A percentile compares a stretch with the other conserved stretches of the same genome.
Conservation (phyloP, 1,284 basidiomycete species). For the Takashimella tepidaria region DNA sequence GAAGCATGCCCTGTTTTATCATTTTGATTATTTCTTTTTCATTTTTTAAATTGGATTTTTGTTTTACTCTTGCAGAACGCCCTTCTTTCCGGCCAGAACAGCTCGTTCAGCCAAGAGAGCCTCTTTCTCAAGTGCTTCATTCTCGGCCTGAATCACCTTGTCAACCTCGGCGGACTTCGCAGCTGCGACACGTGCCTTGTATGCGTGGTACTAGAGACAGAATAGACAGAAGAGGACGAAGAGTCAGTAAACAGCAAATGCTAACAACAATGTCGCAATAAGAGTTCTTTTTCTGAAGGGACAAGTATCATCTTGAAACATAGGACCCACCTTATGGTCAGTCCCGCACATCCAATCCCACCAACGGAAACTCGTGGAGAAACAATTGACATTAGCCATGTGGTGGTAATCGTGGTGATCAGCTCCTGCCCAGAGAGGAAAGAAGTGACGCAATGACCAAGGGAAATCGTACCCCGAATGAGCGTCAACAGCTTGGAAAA, state of each 20-base stretch:
- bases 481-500: constrained; percentile 96
- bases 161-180: constrained; percentile 53
- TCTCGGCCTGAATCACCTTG: constrained; percentile 50
- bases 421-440: constrained; percentile 98
- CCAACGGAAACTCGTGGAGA: constrained; percentile 86
- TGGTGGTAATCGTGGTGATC: constrained; percentile 98
- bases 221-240: constrained; percentile 1
- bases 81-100: constrained; percentile 39
- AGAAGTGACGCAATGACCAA: constrained; percentile 89
- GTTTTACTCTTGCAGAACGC: constrained; percentile 14
- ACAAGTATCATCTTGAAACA: not conserved
- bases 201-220: constrained; percentile 73
- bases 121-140: constrained; percentile 59
- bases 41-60: constrained; percentile 12
- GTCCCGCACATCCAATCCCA: constrained; percentile 83
- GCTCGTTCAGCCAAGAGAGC: constrained; percentile 68
- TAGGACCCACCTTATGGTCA: constrained; percentile 55
- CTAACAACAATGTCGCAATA: too few species aligned
- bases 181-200: constrained; percentile 58
- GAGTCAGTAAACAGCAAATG: not conserved
- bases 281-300: too few species aligned
- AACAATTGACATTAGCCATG: constrained; percentile 56
- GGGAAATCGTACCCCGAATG: constrained; percentile 98
- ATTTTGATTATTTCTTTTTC: not conserved
- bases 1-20: not conserved